These are phyloP conservation scores for Aspergillus versicolor DNA, from an alignment of 2,329 filamentous ascomycete species.

Conservation along the genomic window DNA sequence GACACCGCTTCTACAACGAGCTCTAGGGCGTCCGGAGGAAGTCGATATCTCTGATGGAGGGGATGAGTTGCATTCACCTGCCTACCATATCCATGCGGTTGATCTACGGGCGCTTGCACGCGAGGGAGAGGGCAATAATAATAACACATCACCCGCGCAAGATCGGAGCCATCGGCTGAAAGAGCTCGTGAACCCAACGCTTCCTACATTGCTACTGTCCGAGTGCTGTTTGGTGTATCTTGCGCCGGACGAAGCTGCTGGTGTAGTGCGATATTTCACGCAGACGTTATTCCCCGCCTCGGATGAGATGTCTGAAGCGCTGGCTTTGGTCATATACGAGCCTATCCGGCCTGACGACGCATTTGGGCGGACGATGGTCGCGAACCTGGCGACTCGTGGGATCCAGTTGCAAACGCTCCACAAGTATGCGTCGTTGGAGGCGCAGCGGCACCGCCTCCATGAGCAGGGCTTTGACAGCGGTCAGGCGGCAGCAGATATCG, in stretches of 20 bases:
- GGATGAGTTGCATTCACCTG: constrained; percentile 46
- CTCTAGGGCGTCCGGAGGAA: constrained; percentile 30
- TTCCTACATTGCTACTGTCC: constrained; percentile 83
- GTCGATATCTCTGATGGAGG: constrained; percentile 39
- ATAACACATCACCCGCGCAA: constrained; percentile 22
- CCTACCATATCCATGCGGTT: constrained; percentile 60
- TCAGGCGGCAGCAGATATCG: constrained; percentile 59
- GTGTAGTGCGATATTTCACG: constrained; percentile 66
- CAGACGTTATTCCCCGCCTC: constrained; percentile 43
- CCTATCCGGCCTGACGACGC: constrained; percentile 79
- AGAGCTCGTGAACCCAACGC: constrained; percentile 50
- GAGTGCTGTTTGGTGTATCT: constrained; percentile 97
- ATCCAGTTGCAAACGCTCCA: constrained; percentile 83
- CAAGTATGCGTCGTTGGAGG: constrained; percentile 64
- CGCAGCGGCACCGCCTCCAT: constrained; percentile 67
- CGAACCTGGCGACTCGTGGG: constrained; percentile 77
- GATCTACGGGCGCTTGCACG: constrained; percentile 64
- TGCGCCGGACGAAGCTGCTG: constrained; percentile 60
- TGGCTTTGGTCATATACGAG: constrained; percentile 78
- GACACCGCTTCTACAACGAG: constrained; percentile 30
- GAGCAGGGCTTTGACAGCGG: constrained; percentile 64
- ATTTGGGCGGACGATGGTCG: constrained; percentile 89
- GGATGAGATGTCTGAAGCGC: constrained; percentile 25
- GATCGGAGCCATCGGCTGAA: constrained; percentile 28
- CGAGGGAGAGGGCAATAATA: constrained; percentile 19